Base-by-base conservation (phyloP, 352 stramenopile genomes). In the Pythium scleroteichum region DNA sequence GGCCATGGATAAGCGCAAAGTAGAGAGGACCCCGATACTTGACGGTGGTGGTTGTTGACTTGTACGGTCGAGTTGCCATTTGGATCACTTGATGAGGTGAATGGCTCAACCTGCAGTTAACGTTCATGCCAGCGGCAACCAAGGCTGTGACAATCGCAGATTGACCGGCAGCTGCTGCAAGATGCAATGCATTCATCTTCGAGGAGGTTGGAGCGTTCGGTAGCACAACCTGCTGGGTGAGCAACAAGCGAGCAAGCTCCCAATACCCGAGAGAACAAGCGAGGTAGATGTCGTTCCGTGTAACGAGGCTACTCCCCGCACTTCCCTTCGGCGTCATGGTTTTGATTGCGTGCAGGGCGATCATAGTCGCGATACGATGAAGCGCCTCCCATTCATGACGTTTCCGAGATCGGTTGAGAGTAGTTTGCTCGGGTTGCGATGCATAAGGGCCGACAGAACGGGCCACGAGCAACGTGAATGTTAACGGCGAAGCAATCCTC, bases 1-100 rank as follows among this genome's bases (percentile, higher is more conserved):
- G 77, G 1, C 79, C 79, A 39, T 86, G 59, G 13, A 75, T 70
- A 9, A 89, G 72, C 12, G 79, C 73, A 41, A 77, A 89, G 53
- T 68, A 85, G 16, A 88, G 45, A 19, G 77, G 62, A 2, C 77
- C 77, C 29, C 47, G 55, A 14, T 72, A 24, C 7, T 16, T 26
- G 5, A 35, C 29, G 10, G 10, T 5, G 5, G 5, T 35, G 29
- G 29, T 35, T 10, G 29, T 35, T 35, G 5, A 10, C 10, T 10
- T 10, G 29, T 10, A 35, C 29, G 5, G 29, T 35, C 5, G 29
- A 35, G 5, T 10, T 35, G 5, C 5, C 29, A 10, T 35, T 10
- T 35, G 5, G 29, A 35, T 10, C 29, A 35, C 29, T 35, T 35
- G 29, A 10, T 10, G 5, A 10, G 5, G 5, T 35, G 29, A 10